A percentile compares a stretch with the other conserved stretches of the same genome.
These are phyloP conservation scores for Alternaria ventricosa DNA, from an alignment of 2,329 filamentous ascomycete genomes.

Conservation along the genomic window DNA sequence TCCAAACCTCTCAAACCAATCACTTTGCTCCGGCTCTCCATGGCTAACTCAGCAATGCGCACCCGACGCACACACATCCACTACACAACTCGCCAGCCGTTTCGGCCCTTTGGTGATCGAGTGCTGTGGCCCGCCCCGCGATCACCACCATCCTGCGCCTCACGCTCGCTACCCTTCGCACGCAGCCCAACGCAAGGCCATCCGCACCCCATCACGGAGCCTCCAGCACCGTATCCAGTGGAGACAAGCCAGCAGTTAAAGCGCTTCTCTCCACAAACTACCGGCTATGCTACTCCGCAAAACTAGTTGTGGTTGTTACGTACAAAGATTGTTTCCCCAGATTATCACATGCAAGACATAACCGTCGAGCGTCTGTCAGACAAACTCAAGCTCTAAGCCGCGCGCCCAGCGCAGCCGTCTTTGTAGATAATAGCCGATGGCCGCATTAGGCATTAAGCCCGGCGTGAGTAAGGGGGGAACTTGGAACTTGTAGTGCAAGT, in stretches of 20 bases:
- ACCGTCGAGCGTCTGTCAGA: not conserved
- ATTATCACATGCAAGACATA: conserved; percentile 10
- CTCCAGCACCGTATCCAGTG: not conserved
- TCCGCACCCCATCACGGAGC: not conserved
- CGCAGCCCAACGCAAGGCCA: not conserved
- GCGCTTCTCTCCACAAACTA: not conserved
- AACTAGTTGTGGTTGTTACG: conserved; percentile 1
- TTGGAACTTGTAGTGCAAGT: not conserved
- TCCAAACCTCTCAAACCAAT: not conserved
- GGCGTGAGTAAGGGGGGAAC: conserved; percentile 1
- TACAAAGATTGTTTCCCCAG: conserved; percentile 11
- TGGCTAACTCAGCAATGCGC: not conserved
- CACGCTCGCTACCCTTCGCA: not conserved
- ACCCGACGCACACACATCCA: not conserved
- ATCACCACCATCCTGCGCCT: not conserved
- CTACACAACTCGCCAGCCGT: not conserved
- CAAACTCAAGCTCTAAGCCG: not conserved
- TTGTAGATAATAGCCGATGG: not conserved
- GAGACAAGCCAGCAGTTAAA: not conserved
- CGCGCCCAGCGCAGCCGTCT: not conserved
- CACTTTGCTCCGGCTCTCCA: not conserved
- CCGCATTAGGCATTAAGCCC: conserved; percentile 2
- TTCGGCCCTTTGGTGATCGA: conserved; percentile 8
- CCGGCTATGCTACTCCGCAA: not conserved
- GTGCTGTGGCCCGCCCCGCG: conserved; percentile 12